phyloP scores from a whole-genome alignment of 768 basidiomycete genomes.

The Pulveroboletus sp. region DNA sequence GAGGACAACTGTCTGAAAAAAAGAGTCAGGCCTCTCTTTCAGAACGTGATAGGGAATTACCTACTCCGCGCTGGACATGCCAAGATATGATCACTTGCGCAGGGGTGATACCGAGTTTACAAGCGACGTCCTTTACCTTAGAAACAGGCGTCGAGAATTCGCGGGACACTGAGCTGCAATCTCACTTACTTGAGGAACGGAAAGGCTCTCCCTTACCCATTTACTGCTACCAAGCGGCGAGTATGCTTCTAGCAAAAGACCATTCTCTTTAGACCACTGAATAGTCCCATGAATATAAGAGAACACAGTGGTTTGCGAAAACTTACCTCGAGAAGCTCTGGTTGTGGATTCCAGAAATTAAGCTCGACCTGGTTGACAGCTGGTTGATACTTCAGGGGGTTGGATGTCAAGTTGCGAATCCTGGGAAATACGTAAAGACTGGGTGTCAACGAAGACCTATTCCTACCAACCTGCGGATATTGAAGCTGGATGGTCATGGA shows the following conservation, averaged over 20 bases:
- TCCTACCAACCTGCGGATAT: constrained; percentile 42
- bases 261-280: constrained; percentile 66
- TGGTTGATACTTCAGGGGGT: constrained; percentile 54
- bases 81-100: constrained; percentile 74
- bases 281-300: background rate
- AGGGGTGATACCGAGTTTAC: constrained; percentile 63
- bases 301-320: background rate
- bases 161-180: background rate
- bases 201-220: constrained; percentile 53
- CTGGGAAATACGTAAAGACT: constrained; percentile 22
- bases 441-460: background rate
- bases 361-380: constrained; percentile 81
- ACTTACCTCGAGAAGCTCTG: constrained; percentile 61
- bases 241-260: constrained; percentile 67
- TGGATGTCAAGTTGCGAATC: constrained; percentile 59
- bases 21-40: background rate
- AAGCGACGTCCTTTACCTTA: constrained; percentile 54
- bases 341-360: constrained; percentile 74
- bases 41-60: constrained; percentile 17
- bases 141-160: background rate
- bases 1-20: constrained; percentile 56
- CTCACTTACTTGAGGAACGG: constrained; percentile 47
- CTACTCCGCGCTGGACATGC: constrained; percentile 71
- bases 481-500: constrained; percentile 50
- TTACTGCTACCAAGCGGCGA: constrained; percentile 67